Evolutionary conservation across 345 rosid species (phyloP), one percentile per base, ranked within the genome.

Genomic region (Eutrema heterophyllum): DNA sequence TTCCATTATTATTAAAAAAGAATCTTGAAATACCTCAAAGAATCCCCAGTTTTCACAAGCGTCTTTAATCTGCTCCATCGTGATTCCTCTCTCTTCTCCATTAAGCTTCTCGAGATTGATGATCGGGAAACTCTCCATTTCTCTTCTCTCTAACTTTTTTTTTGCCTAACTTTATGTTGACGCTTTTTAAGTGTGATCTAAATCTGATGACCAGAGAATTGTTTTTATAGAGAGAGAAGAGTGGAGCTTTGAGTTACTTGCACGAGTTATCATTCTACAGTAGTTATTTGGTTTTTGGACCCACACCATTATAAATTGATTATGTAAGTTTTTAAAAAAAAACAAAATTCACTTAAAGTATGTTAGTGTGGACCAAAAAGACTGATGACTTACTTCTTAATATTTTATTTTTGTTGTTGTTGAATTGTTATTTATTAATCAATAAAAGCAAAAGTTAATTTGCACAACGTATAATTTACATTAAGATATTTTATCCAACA

Each of bases 1-100:
- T 64, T 36, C 5, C 40, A 13, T 52, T n/a, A 53, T 40, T 38
- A 15, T 0, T 21, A 21, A 3, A 46, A 15, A 6, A 6, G 2
- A 9, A 9, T 0, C 0, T 13, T 3, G 4, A 10, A 35, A 54
- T 80, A 94, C 98, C 98, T 94, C 90, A 72, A 94, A 91, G 86
- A 94, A 94, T 0, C 98, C 98, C 98, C 98, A 94, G 76, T 89
- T 94, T 67, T 94, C 96, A 67, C 98, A 94, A 76, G 97, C 98
- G 79, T 91, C 96, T 51, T 88, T 82, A 85, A 94, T 91, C 76
- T 83, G 77, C 66, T 83, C 86, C 98, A 88, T 81, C 63, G 78
- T 81, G 35, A 73, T 62, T 16, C 72, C 69, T 78, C 93, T 84
- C 79, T 84, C 90, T 67, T 81, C 87, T 46, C 96, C 94, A n/a